Conservation (phyloP, 1,139 yeast species). For the Candida buenavistaensis region DNA sequence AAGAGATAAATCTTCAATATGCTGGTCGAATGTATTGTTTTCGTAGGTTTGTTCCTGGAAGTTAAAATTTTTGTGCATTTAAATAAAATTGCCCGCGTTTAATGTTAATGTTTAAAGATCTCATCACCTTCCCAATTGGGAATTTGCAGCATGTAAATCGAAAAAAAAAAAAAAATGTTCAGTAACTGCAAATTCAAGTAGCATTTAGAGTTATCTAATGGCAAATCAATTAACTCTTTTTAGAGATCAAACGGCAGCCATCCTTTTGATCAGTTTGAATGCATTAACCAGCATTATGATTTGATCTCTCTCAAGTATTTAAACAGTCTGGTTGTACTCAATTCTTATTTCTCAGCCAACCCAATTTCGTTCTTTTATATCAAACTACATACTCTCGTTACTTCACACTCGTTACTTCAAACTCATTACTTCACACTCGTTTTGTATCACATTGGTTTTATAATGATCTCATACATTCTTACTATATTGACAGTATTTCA, state of each 20-base stretch:
- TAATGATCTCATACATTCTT: constrained; percentile 7
- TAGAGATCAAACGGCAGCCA: too few species aligned
- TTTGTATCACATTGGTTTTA: constrained; percentile 2
- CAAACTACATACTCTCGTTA: constrained; percentile 3
- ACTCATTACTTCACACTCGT: constrained; percentile 5
- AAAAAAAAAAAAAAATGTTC: constrained; percentile 2
- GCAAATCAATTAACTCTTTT: too few species aligned
- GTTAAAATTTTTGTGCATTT: not conserved
- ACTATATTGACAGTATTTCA: constrained; percentile 21
- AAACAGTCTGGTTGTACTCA: not conserved
- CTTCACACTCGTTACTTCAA: not conserved
- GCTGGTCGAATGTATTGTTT: too few species aligned
- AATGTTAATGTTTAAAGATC: not conserved
- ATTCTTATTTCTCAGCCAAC: not conserved
- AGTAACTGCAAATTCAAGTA: not conserved
- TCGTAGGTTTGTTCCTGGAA: too few species aligned
- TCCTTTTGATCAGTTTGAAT: not conserved
- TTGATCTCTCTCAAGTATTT: too few species aligned
- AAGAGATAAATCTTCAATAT: too few species aligned
- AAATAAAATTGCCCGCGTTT: not conserved
- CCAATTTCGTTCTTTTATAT: constrained; percentile 2
- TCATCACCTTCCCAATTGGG: constrained; percentile 14
- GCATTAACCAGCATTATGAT: constrained; percentile 2
- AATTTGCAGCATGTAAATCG: constrained; percentile 12
- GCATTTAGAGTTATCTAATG: too few species aligned